These are phyloP conservation scores for Monosporozyma servazzii DNA, from an alignment of 805 yeast species.

Conservation along the genomic window DNA sequence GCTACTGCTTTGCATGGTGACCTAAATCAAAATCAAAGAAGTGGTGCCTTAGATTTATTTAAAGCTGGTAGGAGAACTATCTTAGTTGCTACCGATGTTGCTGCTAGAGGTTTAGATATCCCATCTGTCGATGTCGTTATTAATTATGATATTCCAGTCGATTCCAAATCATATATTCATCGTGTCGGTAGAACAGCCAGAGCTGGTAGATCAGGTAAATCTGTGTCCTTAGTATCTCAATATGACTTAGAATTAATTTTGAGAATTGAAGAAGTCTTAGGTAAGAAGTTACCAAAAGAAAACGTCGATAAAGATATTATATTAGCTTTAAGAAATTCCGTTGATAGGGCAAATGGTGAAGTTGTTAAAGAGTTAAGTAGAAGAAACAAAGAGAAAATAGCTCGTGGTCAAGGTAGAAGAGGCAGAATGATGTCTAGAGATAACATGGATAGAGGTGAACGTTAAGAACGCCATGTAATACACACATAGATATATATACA, in stretches of 20 bases:
- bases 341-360: conserved; percentile 85
- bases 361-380: conserved; percentile 68
- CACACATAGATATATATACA: background rate
- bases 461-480: conserved; percentile 9
- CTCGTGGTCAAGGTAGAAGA: conserved; percentile 33
- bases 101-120: conserved; percentile 83
- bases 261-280: conserved; percentile 79
- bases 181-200: conserved; percentile 95
- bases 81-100: conserved; percentile 76
- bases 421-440: conserved; percentile 34
- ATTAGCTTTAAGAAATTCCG: conserved; percentile 70
- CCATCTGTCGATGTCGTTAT: conserved; percentile 71
- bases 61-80: conserved; percentile 62
- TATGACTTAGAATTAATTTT: conserved; percentile 85
- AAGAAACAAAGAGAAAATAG: conserved; percentile 49
- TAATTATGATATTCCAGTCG: conserved; percentile 75
- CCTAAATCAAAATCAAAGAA: conserved; percentile 71
- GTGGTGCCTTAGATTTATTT: conserved; percentile 73
- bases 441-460: conserved; percentile 40
- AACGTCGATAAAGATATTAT: conserved; percentile 70
- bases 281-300: conserved; percentile 78
- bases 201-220: conserved; percentile 83
- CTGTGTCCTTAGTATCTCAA: conserved; percentile 84
- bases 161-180: conserved; percentile 75
- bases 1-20: conserved; percentile 95